Percentiles rank a stretch among this genome's conserved stretches.
phyloP scores from a whole-genome alignment of 1,284 basidiomycete genomes.

The Ustilago xerochloae region DNA sequence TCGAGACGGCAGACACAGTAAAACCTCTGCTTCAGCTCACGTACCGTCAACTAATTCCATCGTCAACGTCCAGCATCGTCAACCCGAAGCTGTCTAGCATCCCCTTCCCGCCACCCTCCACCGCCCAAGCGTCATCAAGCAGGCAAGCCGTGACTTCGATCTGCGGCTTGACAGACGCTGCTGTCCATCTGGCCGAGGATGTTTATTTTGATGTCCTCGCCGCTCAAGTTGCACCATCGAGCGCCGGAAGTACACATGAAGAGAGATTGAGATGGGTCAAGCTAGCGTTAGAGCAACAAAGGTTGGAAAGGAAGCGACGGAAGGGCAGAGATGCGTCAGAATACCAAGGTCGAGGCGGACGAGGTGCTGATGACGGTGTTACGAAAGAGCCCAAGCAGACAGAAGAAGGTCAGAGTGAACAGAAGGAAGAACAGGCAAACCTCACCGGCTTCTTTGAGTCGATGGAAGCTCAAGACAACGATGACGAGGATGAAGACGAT shows the following conservation, averaged over 20 bases:
- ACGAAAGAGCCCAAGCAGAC: conserved; percentile 1
- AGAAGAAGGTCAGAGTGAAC: not conserved
- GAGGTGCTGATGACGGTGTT: conserved; percentile 40
- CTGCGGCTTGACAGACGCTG: conserved; percentile 29
- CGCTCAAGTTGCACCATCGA: not conserved
- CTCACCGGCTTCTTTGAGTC: conserved; percentile 34
- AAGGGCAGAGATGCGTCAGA: conserved; percentile 44
- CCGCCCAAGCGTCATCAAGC: not conserved
- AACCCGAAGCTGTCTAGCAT: conserved; percentile 10
- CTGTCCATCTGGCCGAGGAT: conserved; percentile 23
- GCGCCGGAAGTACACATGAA: conserved; percentile 1
- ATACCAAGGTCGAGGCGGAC: conserved; percentile 54
- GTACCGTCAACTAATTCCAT: conserved; percentile 19
- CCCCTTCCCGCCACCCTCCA: conserved; percentile 24
- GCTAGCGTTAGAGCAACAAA: conserved; percentile 74
- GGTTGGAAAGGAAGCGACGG: conserved; percentile 71
- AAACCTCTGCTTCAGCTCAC: conserved; percentile 34
- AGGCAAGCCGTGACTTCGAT: conserved; percentile 20
- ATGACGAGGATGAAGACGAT: conserved; percentile 8
- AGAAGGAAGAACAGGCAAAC: not conserved
- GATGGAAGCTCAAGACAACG: conserved; percentile 4
- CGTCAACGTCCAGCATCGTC: not conserved
- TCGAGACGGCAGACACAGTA: not conserved
- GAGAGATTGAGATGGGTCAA: conserved; percentile 69
- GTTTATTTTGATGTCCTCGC: conserved; percentile 68